These are phyloP conservation scores for Cystofilobasidium macerans DNA, from an alignment of 768 basidiomycete species.

Conservation along the genomic window DNA sequence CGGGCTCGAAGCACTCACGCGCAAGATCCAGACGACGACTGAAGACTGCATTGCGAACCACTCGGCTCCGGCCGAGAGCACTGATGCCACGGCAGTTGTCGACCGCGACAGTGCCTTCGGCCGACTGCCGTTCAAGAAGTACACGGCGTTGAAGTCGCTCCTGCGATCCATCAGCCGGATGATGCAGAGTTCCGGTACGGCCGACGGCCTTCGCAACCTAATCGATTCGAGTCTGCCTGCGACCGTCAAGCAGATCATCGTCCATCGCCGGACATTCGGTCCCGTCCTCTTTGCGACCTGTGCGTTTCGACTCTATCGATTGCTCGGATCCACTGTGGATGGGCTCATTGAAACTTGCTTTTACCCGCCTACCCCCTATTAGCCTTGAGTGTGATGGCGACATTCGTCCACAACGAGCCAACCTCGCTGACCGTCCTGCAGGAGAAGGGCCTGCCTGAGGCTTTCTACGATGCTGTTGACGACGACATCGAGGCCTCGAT, in stretches of 20 bases:
- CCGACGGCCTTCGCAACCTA: conserved; percentile 80
- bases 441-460: conserved; percentile 76
- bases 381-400: conserved; percentile 92
- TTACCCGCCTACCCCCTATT: neutral
- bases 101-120: conserved; percentile 51
- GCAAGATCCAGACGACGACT: conserved; percentile 57
- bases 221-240: conserved; percentile 79
- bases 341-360: neutral
- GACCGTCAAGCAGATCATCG: conserved; percentile 78
- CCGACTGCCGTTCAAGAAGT: conserved; percentile 60
- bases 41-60: conserved; percentile 54
- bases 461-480: conserved; percentile 78
- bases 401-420: conserved; percentile 97
- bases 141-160: conserved; percentile 76
- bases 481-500: conserved; percentile 71
- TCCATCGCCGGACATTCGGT: conserved; percentile 71
- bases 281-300: conserved; percentile 74
- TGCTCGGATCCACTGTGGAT: neutral
- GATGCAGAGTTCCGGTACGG: conserved; percentile 87
- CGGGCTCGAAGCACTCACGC: conserved; percentile 74
- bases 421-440: conserved; percentile 87
- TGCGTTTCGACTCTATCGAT: conserved; percentile 41
- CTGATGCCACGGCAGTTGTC: conserved; percentile 39
- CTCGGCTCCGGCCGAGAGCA: conserved; percentile 37
- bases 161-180: conserved; percentile 88